Base-by-base conservation (phyloP, 345 rosid species). In the Rhizophora apiculata region DNA sequence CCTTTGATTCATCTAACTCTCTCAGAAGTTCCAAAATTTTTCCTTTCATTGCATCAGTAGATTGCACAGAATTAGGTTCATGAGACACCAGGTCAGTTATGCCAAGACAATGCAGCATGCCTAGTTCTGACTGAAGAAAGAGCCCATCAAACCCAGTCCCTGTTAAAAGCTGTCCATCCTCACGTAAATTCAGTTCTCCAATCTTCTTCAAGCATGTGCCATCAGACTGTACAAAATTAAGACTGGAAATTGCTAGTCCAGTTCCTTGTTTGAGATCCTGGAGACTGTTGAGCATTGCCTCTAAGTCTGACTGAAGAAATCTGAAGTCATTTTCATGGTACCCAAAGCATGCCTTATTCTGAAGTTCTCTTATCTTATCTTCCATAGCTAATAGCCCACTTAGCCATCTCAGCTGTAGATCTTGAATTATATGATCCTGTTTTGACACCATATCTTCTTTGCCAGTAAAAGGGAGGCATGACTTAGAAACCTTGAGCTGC, bases 1-100 rank as follows among this genome's bases (percentile, higher is more conserved):
- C 82, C 84, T 92, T 92, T 64, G 97, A 87, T 67, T 87, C 96
- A 69, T 90, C 96, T 84, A 95, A 79, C 71, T 88, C 99, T 64
- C 87, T 83, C 74, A 92, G 52, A 80, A 95, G 97, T 84, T 95
- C 96, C 74, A 87, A 82, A 55, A 88, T 80, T 78, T 89, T 92
- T 32, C 78, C 86, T 79, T 82, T 88, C 92, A 90, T 82, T 63
- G 88, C 84, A 80, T 72, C 81, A 39, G 74, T 74, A 46, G 88
- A 69, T 70, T 82, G 87, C 60, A 74, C 74, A 73, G 95, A 74
- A 74, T 76, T 84, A 71, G 82, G 74, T 74, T 85, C 94, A 61
- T 82, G 87, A 74, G 92, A 83, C 19, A 79, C 65, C 69, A 85
- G 76, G 63, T 84, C 87, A 72, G 95, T 85, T 72, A 84, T 67